Evolutionary conservation across 768 basidiomycete species (phyloP), one percentile per base, ranked within the genome.

Genomic region (Hygrocybe punicea): DNA sequence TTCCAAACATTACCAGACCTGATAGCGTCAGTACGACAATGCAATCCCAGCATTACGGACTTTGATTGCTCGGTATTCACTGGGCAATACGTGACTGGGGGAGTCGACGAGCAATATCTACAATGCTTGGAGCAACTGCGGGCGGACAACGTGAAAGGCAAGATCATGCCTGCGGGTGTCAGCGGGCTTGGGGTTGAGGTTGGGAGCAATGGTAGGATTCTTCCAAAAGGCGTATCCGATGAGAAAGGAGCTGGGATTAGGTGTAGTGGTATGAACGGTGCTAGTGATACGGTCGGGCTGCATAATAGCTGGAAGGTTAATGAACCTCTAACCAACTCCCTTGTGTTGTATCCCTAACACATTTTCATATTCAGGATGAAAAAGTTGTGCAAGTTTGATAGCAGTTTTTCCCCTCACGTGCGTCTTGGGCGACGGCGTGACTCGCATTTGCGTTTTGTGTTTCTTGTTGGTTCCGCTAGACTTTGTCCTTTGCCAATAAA

Each of bases 21-120:
- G 59, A 78, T 95, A 57, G 71, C 84, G 19, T 92, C 93, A 17
- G 95, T 98, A 59, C 80, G 87, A 51, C 85, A 90, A 64, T 82
- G 93, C 72, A 98, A 97, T 69, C 82, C 87, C 0, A 68, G 72
- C 14, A 89, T 99, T 67, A 69, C 75, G 51, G 71, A 77, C 7
- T 97, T 98, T 67, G 97, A 99, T 67, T 98, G 96, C 73, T 98
- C 96, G 13, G 96, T 99, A 21, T 99, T 98, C 73, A 93, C 91
- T 8, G 97, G 97, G 45, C 85, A 97, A 69, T 99, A 99, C 69
- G 84, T 98, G 51, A 99, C 96, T 2, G 96, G 97, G 16, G 89
- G 89, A 14, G 89, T 99, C 23, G 85, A 91, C 63, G 88, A 91
- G 62, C 78, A 67, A 45, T 98, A 99, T 74, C 77, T 99, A 48